Percentiles rank a stretch among this genome's conserved stretches.
Conservation (phyloP, 106 monocot species). For the Posidonia australis region DNA sequence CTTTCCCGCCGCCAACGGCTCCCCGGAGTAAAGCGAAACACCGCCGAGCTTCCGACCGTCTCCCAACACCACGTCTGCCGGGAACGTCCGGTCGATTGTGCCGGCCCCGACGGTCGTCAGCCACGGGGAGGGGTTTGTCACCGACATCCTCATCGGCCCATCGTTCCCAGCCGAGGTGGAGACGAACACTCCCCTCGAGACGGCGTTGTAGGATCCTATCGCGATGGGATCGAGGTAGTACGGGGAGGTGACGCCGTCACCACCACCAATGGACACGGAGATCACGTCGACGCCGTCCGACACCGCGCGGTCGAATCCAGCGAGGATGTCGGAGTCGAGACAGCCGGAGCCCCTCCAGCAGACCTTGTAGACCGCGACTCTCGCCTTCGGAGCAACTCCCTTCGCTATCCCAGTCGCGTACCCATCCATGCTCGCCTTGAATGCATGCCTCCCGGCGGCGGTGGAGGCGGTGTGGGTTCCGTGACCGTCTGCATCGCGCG, state of each 20-base stretch:
- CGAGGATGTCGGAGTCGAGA: constrained; percentile 94
- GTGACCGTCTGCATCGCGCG: constrained; percentile 91
- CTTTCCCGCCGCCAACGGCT: constrained; percentile 15
- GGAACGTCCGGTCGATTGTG: constrained; percentile 87
- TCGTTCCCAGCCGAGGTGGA: constrained; percentile 89
- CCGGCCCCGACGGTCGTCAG: constrained; percentile 86
- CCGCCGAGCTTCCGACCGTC: constrained; percentile 53
- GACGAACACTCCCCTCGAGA: constrained; percentile 61
- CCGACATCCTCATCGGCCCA: constrained; percentile 78
- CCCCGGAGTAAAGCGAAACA: constrained; percentile 77
- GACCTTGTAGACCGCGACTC: constrained; percentile 80
- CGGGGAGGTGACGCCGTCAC: constrained; percentile 62
- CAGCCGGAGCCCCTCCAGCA: constrained; percentile 91
- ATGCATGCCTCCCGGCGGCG: constrained; percentile 80
- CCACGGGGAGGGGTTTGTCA: constrained; percentile 90
- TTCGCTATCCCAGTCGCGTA: constrained; percentile 89
- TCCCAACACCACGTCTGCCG: constrained; percentile 71
- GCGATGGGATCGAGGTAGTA: constrained; percentile 97
- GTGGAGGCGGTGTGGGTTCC: constrained; percentile 96
- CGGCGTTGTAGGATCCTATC: constrained; percentile 71
- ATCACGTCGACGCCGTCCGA: constrained; percentile 88
- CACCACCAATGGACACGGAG: constrained; percentile 86
- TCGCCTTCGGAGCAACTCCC: constrained; percentile 89
- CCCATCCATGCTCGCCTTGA: constrained; percentile 61
- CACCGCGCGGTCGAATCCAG: constrained; percentile 84